Evolutionary conservation across 129 eudicot genomes (phyloP).

Genomic region (Sambucus nigra): DNA sequence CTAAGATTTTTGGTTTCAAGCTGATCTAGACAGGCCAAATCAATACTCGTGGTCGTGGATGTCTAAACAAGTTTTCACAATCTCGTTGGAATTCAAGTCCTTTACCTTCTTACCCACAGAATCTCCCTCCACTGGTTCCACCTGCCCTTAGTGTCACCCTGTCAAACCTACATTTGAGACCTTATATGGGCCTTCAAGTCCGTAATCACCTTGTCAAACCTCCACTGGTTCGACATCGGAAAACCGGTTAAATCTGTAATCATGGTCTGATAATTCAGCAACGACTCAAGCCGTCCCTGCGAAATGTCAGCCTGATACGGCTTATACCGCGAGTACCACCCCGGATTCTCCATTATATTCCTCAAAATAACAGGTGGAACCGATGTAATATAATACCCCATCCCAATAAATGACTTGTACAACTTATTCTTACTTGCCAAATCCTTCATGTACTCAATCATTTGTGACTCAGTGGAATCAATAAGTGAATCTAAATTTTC

Average conservation of each 20-base stretch:
- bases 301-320: conserved; percentile 95
- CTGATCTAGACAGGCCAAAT: too few relatives aligned
- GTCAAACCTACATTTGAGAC: too few relatives aligned
- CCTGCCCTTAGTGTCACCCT: too few relatives aligned
- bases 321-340: conserved; percentile 91
- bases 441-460: conserved; percentile 63
- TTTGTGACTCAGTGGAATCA: conserved; percentile 82
- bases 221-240: conserved; percentile 90
- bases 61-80: too few relatives aligned
- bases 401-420: conserved; percentile 70
- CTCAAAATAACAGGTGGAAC: conserved; percentile 88
- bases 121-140: too few relatives aligned
- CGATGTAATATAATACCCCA: conserved; percentile 81
- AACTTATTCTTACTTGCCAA: conserved; percentile 68
- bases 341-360: conserved; percentile 90
- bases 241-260: conserved; percentile 72
- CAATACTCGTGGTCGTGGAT: too few relatives aligned
- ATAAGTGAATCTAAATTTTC: conserved; percentile 43
- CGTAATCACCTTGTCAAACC: too few relatives aligned
- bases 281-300: conserved; percentile 78
- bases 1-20: too few relatives aligned
- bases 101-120: too few relatives aligned
- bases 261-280: conserved; percentile 77
- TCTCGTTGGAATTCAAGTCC: too few relatives aligned
- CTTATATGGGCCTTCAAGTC: too few relatives aligned